Evolutionary conservation across 2,329 filamentous ascomycete genomes (phyloP).

Genomic region (Colletotrichum navitas): DNA sequence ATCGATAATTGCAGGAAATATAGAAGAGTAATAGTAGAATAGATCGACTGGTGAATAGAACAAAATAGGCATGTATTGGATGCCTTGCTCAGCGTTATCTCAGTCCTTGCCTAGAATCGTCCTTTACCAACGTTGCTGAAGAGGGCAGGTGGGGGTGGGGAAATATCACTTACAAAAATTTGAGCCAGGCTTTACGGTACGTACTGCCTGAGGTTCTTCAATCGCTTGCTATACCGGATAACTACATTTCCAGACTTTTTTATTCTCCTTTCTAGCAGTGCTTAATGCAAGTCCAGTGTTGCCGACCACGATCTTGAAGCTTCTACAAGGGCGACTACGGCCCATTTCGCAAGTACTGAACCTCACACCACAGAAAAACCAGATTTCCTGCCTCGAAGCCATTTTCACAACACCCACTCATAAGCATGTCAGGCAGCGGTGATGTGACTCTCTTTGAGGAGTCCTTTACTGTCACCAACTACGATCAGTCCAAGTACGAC

Average conservation of each 20-base stretch:
- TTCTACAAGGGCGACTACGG: background rate
- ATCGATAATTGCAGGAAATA: no score
- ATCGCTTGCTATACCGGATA: slow-evolving; percentile 17
- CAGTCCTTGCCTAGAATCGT: background rate
- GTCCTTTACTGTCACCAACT: slow-evolving; percentile 82
- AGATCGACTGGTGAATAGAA: background rate
- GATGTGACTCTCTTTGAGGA: slow-evolving; percentile 96
- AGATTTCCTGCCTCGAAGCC: background rate
- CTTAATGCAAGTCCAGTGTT: background rate
- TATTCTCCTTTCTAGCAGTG: background rate
- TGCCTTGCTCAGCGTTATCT: background rate
- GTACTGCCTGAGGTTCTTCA: background rate
- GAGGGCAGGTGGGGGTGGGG: slow-evolving; percentile 43
- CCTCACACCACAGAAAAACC: background rate
- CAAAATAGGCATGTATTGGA: background rate
- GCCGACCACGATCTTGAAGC: slow-evolving; percentile 1
- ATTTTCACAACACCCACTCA: background rate
- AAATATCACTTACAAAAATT: slow-evolving; percentile 40
- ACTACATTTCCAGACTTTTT: slow-evolving; percentile 20
- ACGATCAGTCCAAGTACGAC: slow-evolving; percentile 93
- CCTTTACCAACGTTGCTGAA: slow-evolving; percentile 44
- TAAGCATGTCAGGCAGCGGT: slow-evolving; percentile 68
- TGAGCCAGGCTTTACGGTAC: slow-evolving; percentile 13
- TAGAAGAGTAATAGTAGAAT: background rate
- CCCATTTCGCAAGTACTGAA: background rate